Percentiles rank a stretch among this genome's conserved stretches.
Evolutionary conservation across 2,329 filamentous ascomycete species (phyloP).

Genomic region (Paraphaeosphaeria sporulosa): DNA sequence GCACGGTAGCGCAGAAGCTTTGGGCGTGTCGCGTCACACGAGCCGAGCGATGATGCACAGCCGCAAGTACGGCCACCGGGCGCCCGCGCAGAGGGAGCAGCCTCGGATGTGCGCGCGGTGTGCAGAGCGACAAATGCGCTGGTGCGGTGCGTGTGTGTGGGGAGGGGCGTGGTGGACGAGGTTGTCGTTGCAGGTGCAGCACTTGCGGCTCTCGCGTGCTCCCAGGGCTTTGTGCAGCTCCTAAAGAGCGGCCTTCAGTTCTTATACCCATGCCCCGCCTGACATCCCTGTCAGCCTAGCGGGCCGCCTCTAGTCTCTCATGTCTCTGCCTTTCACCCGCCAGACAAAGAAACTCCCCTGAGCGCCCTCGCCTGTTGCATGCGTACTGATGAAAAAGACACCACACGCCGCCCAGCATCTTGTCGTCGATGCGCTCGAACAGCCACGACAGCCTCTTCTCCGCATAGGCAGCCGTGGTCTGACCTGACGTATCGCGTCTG

Average conservation of each 20-base stretch:
- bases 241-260: conserved; percentile 1
- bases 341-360: conserved; percentile 1
- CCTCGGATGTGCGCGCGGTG: not conserved
- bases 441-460: too few relatives aligned
- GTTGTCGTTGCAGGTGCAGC: not conserved
- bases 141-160: not conserved
- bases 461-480: too few relatives aligned
- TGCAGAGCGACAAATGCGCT: not conserved
- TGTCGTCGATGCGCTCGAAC: too few relatives aligned
- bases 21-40: conserved; percentile 18
- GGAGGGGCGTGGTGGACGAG: not conserved
- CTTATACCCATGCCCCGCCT: not conserved
- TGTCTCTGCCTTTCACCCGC: not conserved
- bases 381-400: not conserved
- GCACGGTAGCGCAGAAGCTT: conserved; percentile 15
- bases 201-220: conserved; percentile 2
- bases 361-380: not conserved
- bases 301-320: not conserved
- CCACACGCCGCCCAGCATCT: too few relatives aligned
- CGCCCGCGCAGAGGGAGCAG: not conserved
- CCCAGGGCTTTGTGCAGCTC: conserved; percentile 7
- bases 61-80: not conserved
- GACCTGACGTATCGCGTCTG: too few relatives aligned
- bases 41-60: conserved; percentile 12
- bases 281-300: not conserved